Conservation (phyloP, 1,139 yeast species). For the Yamadazyma siamensis region DNA sequence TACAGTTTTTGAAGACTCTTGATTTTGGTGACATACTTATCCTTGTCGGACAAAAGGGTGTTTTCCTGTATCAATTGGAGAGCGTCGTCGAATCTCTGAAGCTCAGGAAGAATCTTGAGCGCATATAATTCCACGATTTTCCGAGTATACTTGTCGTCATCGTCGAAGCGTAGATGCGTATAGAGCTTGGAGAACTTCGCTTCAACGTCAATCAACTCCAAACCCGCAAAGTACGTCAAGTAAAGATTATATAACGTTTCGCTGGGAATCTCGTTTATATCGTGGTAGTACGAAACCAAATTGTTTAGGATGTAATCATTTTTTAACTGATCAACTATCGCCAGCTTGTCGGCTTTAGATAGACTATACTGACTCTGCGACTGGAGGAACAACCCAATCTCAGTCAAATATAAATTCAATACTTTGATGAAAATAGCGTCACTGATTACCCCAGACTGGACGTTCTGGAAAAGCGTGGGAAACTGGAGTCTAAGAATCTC, state of each 20-base stretch:
- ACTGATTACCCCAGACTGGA: slow-evolving; percentile 23
- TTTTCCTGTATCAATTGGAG: slow-evolving; percentile 22
- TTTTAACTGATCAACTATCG: slow-evolving; percentile 16
- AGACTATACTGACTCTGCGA: slow-evolving; percentile 15
- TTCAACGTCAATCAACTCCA: slow-evolving; percentile 11
- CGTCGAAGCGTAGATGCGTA: slow-evolving; percentile 7
- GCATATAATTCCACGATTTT: slow-evolving; percentile 32
- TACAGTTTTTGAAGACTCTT: slow-evolving; percentile 16
- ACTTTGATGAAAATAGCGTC: slow-evolving; percentile 32
- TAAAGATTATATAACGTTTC: slow-evolving; percentile 34
- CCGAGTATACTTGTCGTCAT: slow-evolving; percentile 18
- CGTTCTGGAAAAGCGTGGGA: slow-evolving; percentile 19
- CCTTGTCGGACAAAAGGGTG: slow-evolving; percentile 14
- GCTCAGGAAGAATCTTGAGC: slow-evolving; percentile 34
- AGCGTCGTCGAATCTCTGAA: slow-evolving; percentile 27
- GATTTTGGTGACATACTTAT: slow-evolving; percentile 15
- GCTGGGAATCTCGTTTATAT: slow-evolving; percentile 24
- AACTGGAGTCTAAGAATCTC: slow-evolving; percentile 25
- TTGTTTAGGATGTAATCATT: slow-evolving; percentile 22
- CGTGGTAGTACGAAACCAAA: slow-evolving; percentile 19
- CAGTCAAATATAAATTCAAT: slow-evolving; percentile 34
- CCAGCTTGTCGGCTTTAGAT: slow-evolving; percentile 13
- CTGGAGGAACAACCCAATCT: slow-evolving; percentile 29
- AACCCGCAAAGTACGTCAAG: slow-evolving; percentile 22
- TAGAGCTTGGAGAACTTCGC: slow-evolving; percentile 10